A percentile compares a stretch with the other conserved stretches of the same genome.
phyloP scores from a whole-genome alignment of 495 filamentous ascomycete species.

The Lichenothelia convexa region DNA sequence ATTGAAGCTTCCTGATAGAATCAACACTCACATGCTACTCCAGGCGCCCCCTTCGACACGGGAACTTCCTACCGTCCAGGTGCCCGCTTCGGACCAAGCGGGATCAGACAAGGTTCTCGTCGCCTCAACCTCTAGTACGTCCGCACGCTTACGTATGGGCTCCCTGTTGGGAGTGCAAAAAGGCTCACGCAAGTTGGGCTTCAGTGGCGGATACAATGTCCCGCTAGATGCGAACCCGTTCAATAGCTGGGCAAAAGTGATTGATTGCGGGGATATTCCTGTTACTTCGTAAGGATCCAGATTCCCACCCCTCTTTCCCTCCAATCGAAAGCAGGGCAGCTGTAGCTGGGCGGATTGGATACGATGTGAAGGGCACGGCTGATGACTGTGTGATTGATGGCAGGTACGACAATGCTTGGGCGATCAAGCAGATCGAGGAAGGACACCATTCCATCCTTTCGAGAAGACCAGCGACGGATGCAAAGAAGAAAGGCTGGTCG shows the following conservation, averaged over 20 bases:
- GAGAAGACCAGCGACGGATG: slow-evolving; percentile 29
- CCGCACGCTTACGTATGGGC: not conserved
- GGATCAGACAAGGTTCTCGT: slow-evolving; percentile 63
- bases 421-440: slow-evolving; percentile 25
- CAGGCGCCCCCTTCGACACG: slow-evolving; percentile 43
- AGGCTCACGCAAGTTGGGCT: slow-evolving; percentile 35
- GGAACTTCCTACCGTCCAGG: slow-evolving; percentile 66
- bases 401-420: slow-evolving; percentile 26
- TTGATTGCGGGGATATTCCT: slow-evolving; percentile 25
- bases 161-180: slow-evolving; percentile 6
- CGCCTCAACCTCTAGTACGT: slow-evolving; percentile 50
- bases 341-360: not conserved
- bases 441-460: slow-evolving; percentile 24
- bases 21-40: not conserved
- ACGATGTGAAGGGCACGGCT: not conserved
- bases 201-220: slow-evolving; percentile 46
- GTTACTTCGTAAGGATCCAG: slow-evolving; percentile 27
- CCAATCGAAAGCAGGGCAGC: too few relatives aligned
- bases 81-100: slow-evolving; percentile 64
- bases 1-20: not conserved
- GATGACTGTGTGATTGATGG: not conserved
- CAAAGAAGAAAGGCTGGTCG: slow-evolving; percentile 28
- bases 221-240: slow-evolving; percentile 26
- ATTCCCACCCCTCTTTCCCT: too few relatives aligned
- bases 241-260: slow-evolving; percentile 24